Evolutionary conservation across 2,329 filamentous ascomycete species (phyloP).

Genomic region (Trichoderma koningiopsis): DNA sequence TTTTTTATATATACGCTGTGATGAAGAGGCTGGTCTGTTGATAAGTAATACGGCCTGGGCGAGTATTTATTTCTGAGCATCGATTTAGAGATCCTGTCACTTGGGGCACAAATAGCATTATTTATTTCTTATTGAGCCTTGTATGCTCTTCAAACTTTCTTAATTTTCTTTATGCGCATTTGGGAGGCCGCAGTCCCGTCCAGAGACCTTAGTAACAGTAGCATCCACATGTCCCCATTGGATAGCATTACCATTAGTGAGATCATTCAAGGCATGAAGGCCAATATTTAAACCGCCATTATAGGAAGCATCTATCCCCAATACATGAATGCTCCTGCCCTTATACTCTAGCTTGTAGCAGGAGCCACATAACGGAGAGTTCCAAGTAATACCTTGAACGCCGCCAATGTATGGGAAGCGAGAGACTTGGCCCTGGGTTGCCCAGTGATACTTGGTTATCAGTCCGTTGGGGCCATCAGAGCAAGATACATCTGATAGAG

Average conservation of each 20-base stretch:
- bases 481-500: conserved; percentile 63
- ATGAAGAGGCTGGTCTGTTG: too few relatives aligned
- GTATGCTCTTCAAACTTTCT: background rate
- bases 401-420: conserved; percentile 60
- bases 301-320: conserved; percentile 56
- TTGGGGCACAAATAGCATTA: background rate
- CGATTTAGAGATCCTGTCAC: background rate
- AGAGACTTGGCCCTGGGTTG: conserved; percentile 53
- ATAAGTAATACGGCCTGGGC: too few relatives aligned
- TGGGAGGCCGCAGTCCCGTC: conserved; percentile 45
- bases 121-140: background rate
- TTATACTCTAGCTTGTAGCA: conserved; percentile 60
- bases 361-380: conserved; percentile 58
- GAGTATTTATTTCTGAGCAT: background rate
- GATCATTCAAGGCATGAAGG: conserved; percentile 54
- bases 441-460: conserved; percentile 62
- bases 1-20: too few relatives aligned
- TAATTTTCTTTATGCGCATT: background rate
- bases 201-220: conserved; percentile 45
- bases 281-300: conserved; percentile 57
- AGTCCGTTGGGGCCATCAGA: conserved; percentile 70
- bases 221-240: conserved; percentile 57
- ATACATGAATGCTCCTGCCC: conserved; percentile 54
- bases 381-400: conserved; percentile 57
- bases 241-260: conserved; percentile 55